Percentiles rank a stretch among this genome's conserved stretches.
phyloP scores from a whole-genome alignment of 2,329 filamentous ascomycete genomes.

The Aspergillus carbonarius region DNA sequence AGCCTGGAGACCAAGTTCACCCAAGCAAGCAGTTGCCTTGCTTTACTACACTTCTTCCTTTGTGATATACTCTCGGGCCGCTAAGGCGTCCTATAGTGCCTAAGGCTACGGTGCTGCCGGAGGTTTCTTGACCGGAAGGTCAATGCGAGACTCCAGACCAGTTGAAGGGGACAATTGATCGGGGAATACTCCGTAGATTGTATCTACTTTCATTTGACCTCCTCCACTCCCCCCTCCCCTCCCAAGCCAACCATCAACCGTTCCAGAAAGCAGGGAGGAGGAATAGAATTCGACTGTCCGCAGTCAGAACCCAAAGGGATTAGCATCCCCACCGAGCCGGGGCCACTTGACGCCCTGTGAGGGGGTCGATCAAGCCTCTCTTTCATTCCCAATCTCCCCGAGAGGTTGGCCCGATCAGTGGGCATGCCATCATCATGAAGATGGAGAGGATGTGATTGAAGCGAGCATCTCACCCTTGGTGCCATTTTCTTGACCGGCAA shows the following conservation, averaged over 20 bases:
- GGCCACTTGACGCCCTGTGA: background rate
- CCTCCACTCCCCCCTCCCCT: no score
- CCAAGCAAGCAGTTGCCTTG: background rate
- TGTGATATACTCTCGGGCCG: background rate
- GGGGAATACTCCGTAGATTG: background rate
- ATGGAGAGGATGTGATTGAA: background rate
- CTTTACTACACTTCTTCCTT: background rate
- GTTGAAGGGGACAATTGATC: no score
- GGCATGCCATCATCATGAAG: background rate
- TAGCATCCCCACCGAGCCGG: conserved; percentile 4
- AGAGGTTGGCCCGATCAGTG: background rate
- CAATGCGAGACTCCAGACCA: no score
- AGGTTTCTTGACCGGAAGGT: no score
- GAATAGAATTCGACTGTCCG: background rate
- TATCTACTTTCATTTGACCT: no score
- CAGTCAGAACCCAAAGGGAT: background rate
- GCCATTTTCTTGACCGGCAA: background rate
- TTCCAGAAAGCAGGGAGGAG: background rate
- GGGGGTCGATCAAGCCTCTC: background rate
- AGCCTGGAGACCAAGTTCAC: background rate
- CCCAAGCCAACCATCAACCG: background rate
- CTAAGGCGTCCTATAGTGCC: background rate
- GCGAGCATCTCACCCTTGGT: background rate
- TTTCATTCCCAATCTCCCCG: background rate
- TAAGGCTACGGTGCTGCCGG: background rate